Conservation (phyloP, 306 rosid genomes). For the Echinosophora koreensis region DNA sequence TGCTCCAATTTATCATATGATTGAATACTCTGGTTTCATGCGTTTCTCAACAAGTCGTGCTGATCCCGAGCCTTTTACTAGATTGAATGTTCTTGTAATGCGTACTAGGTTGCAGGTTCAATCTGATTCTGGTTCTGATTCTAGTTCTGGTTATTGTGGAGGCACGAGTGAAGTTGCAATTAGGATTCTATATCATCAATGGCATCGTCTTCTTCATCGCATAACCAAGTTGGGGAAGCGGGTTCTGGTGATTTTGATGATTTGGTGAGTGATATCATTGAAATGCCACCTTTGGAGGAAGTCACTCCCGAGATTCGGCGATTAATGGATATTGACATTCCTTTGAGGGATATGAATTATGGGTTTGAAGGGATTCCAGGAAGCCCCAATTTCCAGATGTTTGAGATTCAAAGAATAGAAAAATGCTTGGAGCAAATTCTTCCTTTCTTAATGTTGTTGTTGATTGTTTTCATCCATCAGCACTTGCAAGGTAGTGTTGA, state of each 20-base stretch:
- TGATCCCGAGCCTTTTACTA: conserved; percentile 35
- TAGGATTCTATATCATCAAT: conserved; percentile 24
- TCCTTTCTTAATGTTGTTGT: conserved; percentile 78
- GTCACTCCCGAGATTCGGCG: not conserved
- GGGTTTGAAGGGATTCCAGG: too few relatives aligned
- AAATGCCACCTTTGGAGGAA: conserved; percentile 10
- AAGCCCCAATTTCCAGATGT: conserved; percentile 28
- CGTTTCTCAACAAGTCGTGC: conserved; percentile 38
- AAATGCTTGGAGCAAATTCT: conserved; percentile 87
- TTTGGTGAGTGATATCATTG: too few relatives aligned
- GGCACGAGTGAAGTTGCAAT: conserved; percentile 69
- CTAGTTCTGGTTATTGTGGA: not conserved
- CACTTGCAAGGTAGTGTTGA: conserved; percentile 76
- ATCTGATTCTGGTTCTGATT: conserved; percentile 21
- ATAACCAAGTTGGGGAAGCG: too few relatives aligned
- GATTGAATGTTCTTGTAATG: conserved; percentile 45
- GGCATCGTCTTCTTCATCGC: too few relatives aligned
- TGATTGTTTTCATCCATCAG: conserved; percentile 86
- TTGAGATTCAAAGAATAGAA: conserved; percentile 77
- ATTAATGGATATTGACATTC: too few relatives aligned
- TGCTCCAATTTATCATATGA: conserved; percentile 63
- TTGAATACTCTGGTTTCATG: conserved; percentile 69
- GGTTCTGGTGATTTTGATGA: too few relatives aligned
- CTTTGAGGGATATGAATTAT: conserved; percentile 3
- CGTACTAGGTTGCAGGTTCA: conserved; percentile 40